Conservation (phyloP, 78 protist species). For the Capsaspora owczarzaki region DNA sequence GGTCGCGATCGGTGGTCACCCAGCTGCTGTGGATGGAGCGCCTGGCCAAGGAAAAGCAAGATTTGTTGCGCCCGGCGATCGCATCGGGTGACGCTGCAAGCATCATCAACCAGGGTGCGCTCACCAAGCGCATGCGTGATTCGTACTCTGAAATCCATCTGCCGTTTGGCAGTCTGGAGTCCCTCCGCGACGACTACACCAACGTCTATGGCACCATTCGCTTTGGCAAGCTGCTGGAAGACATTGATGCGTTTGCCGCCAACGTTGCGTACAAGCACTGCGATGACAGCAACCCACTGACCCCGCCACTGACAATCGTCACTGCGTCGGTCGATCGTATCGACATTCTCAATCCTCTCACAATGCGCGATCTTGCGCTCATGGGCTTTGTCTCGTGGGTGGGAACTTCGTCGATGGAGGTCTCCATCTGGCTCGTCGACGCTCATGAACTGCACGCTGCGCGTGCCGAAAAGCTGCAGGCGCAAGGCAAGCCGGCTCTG, state of each 20-base stretch:
- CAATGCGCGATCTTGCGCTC: not conserved
- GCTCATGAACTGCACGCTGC: no score
- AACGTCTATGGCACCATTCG: not conserved
- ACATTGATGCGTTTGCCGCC: conserved; percentile 18
- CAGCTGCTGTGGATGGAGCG: no score
- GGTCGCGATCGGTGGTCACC: no score
- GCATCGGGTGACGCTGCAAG: no score
- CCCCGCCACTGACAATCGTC: conserved; percentile 4
- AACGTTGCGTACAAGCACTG: conserved; percentile 8
- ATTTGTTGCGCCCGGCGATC: no score
- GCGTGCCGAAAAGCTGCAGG: no score
- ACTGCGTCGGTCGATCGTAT: conserved; percentile 19
- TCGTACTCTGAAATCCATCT: not conserved
- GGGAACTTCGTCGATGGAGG: conserved; percentile 4
- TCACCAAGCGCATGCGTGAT: conserved; percentile 5
- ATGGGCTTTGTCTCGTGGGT: conserved; percentile 6
- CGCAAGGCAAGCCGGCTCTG: no score
- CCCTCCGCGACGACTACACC: not conserved
- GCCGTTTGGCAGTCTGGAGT: not conserved
- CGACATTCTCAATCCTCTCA: not conserved
- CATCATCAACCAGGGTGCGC: no score
- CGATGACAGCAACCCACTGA: not conserved
- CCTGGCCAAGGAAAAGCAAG: no score
- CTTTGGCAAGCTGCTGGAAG: conserved; percentile 11
- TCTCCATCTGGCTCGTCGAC: not conserved